phyloP scores from a whole-genome alignment of 2,329 filamentous ascomycete species.

The Pseudocercospora pini-densiflorae region DNA sequence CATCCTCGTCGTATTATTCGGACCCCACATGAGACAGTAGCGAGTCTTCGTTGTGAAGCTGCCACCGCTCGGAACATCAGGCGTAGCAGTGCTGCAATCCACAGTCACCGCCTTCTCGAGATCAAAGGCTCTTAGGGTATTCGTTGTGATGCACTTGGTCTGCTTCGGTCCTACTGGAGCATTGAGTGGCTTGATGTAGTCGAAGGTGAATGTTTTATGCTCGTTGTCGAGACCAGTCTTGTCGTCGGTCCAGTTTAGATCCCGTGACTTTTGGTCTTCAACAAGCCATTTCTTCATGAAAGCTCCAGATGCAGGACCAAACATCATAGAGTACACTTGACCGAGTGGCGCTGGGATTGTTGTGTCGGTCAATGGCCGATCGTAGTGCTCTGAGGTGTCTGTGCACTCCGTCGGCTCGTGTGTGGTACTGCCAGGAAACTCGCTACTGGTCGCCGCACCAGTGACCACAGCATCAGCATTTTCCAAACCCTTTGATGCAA shows the following conservation, averaged over 20 bases:
- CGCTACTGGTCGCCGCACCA: conserved; percentile 52
- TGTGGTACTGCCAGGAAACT: conserved; percentile 83
- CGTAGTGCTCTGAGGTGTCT: conserved; percentile 78
- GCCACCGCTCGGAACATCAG: conserved; percentile 93
- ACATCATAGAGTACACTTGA: conserved; percentile 87
- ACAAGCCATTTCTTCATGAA: conserved; percentile 90
- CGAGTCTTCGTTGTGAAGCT: conserved; percentile 91
- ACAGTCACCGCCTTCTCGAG: conserved; percentile 85
- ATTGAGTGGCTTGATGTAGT: conserved; percentile 89
- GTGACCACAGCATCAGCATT: conserved; percentile 45
- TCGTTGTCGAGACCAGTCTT: conserved; percentile 74
- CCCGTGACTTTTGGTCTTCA: conserved; percentile 84
- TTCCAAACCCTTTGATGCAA: conserved; percentile 37
- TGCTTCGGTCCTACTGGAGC: conserved; percentile 87
- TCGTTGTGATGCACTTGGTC: conserved; percentile 90
- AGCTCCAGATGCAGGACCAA: conserved; percentile 75
- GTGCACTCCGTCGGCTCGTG: conserved; percentile 86
- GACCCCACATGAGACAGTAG: conserved; percentile 92
- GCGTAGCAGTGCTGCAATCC: conserved; percentile 82
- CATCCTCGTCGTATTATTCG: conserved; percentile 81
- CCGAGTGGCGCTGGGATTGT: conserved; percentile 84
- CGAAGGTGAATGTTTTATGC: conserved; percentile 74
- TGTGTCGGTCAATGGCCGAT: conserved; percentile 84
- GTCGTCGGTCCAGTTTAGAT: conserved; percentile 83
- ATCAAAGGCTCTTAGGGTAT: conserved; percentile 82